Base-by-base conservation (phyloP, 352 stramenopile genomes). In the Globisporangium yorkense region DNA sequence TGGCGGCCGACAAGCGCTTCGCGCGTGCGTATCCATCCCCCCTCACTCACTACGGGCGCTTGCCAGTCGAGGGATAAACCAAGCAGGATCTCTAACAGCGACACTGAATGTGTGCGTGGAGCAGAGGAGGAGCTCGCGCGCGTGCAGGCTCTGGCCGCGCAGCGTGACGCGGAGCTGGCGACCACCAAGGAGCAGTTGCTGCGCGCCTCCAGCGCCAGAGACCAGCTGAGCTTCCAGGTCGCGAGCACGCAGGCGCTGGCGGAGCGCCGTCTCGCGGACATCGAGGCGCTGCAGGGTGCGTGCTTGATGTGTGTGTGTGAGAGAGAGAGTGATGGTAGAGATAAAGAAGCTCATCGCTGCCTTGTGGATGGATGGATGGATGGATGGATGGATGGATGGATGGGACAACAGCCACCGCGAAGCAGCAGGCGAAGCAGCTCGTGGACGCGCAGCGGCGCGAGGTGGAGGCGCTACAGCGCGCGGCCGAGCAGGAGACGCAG, bases 391-490 rank as follows among this genome's bases (percentile, higher is more conserved):
- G 12, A 31, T 49, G 2, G 16, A 18, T 49, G 21, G 35, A 13
- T 40, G 5, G 52, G 43, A 4, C 9, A 18, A 16, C 12, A 67
- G 58, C 63, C n/a, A 77, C 66, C 35, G 63, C 80, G 57, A 75
- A 80, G 56, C 75, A 88, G 53, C 80, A 89, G 45, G 72, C 65
- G 40, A 72, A 66, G 12, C 56, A 84, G 53, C 64, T 92, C 0
- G 65, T 90, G 21, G 69, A 77, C 5, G 56, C 68, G 1, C 80
- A 90, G 55, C 74, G 69, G 45, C 72, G 77, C 40, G 79, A 92
- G 61, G 77, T 89, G 54, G 71, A 83, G 56, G 78, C 83, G 43
- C 61, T 88, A 18, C 72, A 87, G 66, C 72, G 67, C 33, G 78
- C 72, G 9, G 68, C 71, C 7, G 70, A 85, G 29, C 70, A 85